Percentiles rank a stretch among this genome's conserved stretches.
Evolutionary conservation across 73 alveolate genomes (phyloP).

Genomic region (Durusdinium trenchii): DNA sequence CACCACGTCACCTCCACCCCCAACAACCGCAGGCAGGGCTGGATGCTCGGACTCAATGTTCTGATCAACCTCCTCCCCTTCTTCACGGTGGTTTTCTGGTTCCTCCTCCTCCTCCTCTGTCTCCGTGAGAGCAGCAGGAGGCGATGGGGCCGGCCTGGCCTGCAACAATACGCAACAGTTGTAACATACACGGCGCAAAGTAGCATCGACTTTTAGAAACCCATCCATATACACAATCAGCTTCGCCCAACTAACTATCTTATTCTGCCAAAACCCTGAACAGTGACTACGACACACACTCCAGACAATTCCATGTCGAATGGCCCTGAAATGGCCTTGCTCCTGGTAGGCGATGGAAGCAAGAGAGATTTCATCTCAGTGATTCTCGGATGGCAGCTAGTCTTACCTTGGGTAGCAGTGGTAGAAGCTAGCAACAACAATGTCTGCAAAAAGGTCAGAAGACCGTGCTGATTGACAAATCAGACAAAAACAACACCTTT

Average conservation of each 20-base stretch:
- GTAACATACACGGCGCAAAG: neutral
- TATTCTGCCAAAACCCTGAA: neutral
- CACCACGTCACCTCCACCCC: neutral
- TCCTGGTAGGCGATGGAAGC: neutral
- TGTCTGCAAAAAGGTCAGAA: neutral
- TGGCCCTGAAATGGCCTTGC: neutral
- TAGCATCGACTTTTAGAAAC: no score
- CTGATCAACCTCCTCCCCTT: neutral
- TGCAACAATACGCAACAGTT: neutral
- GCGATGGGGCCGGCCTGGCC: neutral
- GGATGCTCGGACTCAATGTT: neutral
- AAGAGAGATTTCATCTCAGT: neutral
- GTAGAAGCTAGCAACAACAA: no score
- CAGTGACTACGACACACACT: no score
- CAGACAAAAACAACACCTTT: neutral
- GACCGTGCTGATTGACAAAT: neutral
- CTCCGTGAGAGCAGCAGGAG: neutral
- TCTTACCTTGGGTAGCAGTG: neutral
- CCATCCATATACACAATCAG: neutral
- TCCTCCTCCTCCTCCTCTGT: neutral
- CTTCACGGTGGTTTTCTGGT: neutral
- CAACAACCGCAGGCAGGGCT: neutral
- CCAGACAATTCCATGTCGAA: neutral
- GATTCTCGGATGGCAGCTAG: neutral
- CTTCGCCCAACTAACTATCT: neutral